Base-by-base conservation (phyloP, 2,329 filamentous ascomycete genomes). In the Arthroderma sp. region DNA sequence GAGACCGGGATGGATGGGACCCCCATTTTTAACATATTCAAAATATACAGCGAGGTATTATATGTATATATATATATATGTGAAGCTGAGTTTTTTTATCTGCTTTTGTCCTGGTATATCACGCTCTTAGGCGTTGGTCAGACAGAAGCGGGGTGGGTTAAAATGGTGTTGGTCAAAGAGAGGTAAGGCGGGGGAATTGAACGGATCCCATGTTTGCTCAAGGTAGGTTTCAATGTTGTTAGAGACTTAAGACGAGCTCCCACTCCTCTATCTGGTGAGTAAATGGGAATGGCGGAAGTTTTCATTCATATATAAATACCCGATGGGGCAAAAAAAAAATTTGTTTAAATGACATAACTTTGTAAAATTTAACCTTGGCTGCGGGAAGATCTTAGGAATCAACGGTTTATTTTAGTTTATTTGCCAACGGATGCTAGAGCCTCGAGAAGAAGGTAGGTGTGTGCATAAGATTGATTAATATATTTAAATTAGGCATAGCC, bases 1-100 rank as follows among this genome's bases (percentile, higher is more conserved):
- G 74, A 76, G 35, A 76, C 69, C 23, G 70, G 71, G 9, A 39
- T 5, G 19, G 31, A 15, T 1, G 23, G 23, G 0, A 1, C 33
- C 23, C 51, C 51, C 51, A 54, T 54, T 13, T n/a, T 19, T 28
- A 15, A 13, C 51, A 23, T n/a, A 52, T 52, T 5, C 23, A 13
- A 23, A 11, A 23, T 47, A 5, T 15, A n/a, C n/a, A 11, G 21
- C 23, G 41, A 37, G 41, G 13, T 47, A 47, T 47, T 23, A 47
- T 47, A 47, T 47, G 23, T 47, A 13, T 47, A 13, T 28, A 47
- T 25, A 19, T 47, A 23, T 15, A 13, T 28, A 25, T 7, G 7
- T 3, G 41, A 9, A n/a, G n/a, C n/a, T n/a, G n/a, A n/a, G n/a
- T n/a, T n/a, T 15, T 23, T 47, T 23, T 47, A 47, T 28, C 13